A percentile compares a stretch with the other conserved stretches of the same genome.
These are phyloP conservation scores for Asclepias syriaca DNA, from an alignment of 257 asterid genomes.

Conservation along the genomic window DNA sequence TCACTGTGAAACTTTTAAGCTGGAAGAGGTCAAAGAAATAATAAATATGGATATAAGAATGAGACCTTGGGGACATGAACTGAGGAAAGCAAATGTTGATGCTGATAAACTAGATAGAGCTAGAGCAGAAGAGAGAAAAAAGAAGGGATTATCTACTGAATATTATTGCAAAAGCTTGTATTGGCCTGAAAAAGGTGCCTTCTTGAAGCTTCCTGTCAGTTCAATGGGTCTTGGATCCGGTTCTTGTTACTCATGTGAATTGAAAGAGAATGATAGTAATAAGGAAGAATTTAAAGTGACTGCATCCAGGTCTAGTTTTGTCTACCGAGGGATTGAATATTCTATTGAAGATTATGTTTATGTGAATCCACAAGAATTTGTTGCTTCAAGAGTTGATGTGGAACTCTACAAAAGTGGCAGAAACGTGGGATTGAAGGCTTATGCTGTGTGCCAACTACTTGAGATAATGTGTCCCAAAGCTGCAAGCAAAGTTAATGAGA, in stretches of 20 bases:
- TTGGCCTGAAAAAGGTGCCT: conserved; percentile 86
- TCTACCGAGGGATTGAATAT: conserved; percentile 54
- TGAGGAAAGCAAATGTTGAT: conserved; percentile 56
- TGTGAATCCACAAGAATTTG: conserved; percentile 60
- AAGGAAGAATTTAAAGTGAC: conserved; percentile 42
- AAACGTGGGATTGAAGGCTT: conserved; percentile 85
- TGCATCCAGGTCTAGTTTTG: conserved; percentile 45
- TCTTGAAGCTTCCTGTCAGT: conserved; percentile 52
- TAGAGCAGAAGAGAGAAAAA: conserved; percentile 81
- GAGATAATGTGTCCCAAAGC: conserved; percentile 48
- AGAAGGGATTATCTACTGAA: conserved; percentile 59
- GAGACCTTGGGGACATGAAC: conserved; percentile 85
- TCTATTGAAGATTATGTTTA: conserved; percentile 62
- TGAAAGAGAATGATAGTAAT: conserved; percentile 33
- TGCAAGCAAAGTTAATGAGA: conserved; percentile 34
- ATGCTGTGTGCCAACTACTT: conserved; percentile 67
- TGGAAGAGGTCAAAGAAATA: conserved; percentile 50
- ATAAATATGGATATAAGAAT: conserved; percentile 45
- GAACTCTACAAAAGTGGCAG: conserved; percentile 72
- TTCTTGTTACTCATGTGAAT: conserved; percentile 59
- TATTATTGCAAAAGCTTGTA: conserved; percentile 87
- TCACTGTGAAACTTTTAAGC: conserved; percentile 56
- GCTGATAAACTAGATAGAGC: conserved; percentile 66
- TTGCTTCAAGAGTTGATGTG: conserved; percentile 43
- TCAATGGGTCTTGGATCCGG: conserved; percentile 82